phyloP scores from a whole-genome alignment of 1,284 basidiomycete genomes.

The Melampsora abietis-canadensis region DNA sequence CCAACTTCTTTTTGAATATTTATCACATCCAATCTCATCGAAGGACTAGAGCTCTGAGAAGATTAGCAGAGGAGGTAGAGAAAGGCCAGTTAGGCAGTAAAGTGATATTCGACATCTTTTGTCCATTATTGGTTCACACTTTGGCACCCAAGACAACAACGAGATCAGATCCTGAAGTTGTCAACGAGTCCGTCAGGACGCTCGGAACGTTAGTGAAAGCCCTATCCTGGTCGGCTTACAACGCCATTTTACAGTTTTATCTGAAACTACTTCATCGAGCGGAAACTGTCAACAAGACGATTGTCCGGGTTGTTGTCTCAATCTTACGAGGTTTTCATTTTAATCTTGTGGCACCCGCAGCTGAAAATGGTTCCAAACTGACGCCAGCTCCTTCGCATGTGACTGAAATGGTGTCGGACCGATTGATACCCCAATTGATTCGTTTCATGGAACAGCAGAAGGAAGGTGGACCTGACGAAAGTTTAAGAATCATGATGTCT shows the following conservation, averaged over 20 bases:
- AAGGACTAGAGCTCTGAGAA: constrained; percentile 77
- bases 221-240: constrained; percentile 81
- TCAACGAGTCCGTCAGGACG: constrained; percentile 80
- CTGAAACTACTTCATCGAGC: constrained; percentile 68
- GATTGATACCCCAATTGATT: constrained; percentile 52
- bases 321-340: constrained; percentile 93
- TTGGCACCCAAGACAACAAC: constrained; percentile 64
- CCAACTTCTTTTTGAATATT: constrained; percentile 94
- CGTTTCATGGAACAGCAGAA: constrained; percentile 58
- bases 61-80: constrained; percentile 77
- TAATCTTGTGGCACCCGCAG: constrained; percentile 51
- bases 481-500: constrained; percentile 78
- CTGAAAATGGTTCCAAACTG: constrained; percentile 49
- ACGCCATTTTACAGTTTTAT: constrained; percentile 75
- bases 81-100: constrained; percentile 67
- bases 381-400: constrained; percentile 67
- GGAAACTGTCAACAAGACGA: constrained; percentile 64
- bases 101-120: constrained; percentile 75
- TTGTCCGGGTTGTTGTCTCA: constrained; percentile 79
- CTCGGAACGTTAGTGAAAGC: constrained; percentile 71
- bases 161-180: constrained; percentile 78
- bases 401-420: constrained; percentile 70
- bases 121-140: constrained; percentile 82
- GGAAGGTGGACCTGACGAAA: constrained; percentile 73
- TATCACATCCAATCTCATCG: constrained; percentile 92